Conservation (phyloP, 2,329 filamentous ascomycete genomes). For the Sphaerulina musiva region DNA sequence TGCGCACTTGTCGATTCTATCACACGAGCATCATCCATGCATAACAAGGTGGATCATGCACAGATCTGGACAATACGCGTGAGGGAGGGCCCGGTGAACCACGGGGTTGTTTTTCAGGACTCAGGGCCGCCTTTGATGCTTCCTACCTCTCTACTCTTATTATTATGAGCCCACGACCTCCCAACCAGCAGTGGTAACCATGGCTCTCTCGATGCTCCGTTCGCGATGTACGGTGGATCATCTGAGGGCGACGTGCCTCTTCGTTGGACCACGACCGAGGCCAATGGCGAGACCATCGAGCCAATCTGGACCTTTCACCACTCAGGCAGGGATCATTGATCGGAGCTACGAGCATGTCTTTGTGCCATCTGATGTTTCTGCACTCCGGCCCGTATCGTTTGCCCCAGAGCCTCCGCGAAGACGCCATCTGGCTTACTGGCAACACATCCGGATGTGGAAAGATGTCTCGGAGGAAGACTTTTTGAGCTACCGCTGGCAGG, state of each 20-base stretch:
- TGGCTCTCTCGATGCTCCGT: not conserved
- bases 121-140: not conserved
- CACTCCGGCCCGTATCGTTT: not conserved
- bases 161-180: not conserved
- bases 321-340: constrained; percentile 8
- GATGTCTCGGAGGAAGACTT: constrained; percentile 46
- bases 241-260: not conserved
- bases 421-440: constrained; percentile 16
- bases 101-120: not conserved
- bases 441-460: constrained; percentile 38
- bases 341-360: constrained; percentile 7
- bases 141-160: not conserved
- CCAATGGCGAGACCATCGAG: not conserved
- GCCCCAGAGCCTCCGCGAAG: not conserved
- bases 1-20: not conserved
- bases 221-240: not conserved
- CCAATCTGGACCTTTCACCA: constrained; percentile 3
- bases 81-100: not conserved
- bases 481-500: constrained; percentile 50
- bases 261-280: not conserved
- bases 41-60: not conserved
- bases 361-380: constrained; percentile 10
- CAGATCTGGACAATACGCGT: not conserved
- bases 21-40: not conserved
- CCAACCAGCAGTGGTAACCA: not conserved